These are phyloP conservation scores for Albophoma yamanashiensis DNA, from an alignment of 2,329 filamentous ascomycete genomes.

Conservation along the genomic window DNA sequence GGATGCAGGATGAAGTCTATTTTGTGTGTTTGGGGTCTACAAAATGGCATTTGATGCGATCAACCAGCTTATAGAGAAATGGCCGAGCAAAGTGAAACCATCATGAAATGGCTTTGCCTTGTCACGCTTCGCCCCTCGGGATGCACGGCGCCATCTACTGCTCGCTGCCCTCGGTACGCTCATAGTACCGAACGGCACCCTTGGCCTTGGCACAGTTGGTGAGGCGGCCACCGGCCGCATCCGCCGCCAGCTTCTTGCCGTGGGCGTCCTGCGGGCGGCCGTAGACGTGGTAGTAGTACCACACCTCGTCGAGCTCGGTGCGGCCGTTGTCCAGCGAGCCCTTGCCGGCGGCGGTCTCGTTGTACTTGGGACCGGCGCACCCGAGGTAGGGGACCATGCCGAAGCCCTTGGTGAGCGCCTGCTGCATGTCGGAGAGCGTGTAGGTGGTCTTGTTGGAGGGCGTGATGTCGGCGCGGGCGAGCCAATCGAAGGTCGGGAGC, in stretches of 20 bases:
- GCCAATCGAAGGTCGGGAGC: slow-evolving; percentile 51
- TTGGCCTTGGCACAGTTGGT: slow-evolving; percentile 44
- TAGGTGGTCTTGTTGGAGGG: slow-evolving; percentile 50
- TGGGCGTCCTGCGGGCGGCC: slow-evolving; percentile 44
- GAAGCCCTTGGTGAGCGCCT: slow-evolving; percentile 35
- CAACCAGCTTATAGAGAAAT: background rate
- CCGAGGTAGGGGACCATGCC: slow-evolving; percentile 49
- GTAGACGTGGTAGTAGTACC: slow-evolving; percentile 54
- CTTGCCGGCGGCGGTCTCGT: slow-evolving; percentile 45
- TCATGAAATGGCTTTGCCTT: too few relatives aligned
- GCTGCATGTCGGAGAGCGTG: slow-evolving; percentile 39
- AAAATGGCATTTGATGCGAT: background rate
- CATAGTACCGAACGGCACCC: slow-evolving; percentile 43
- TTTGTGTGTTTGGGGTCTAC: background rate
- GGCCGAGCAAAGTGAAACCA: too few relatives aligned
- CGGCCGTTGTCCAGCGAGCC: slow-evolving; percentile 43
- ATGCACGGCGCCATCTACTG: background rate
- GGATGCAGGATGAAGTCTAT: background rate
- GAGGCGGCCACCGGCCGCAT: slow-evolving; percentile 34
- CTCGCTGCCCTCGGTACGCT: slow-evolving; percentile 29
- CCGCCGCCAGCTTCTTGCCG: slow-evolving; percentile 29
- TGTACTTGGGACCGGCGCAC: slow-evolving; percentile 49
- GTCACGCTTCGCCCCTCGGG: background rate
- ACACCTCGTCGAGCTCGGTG: slow-evolving; percentile 50
- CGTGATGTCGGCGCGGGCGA: slow-evolving; percentile 39